Base-by-base conservation (phyloP, 2,329 filamentous ascomycete species). In the Penicillium sp. region DNA sequence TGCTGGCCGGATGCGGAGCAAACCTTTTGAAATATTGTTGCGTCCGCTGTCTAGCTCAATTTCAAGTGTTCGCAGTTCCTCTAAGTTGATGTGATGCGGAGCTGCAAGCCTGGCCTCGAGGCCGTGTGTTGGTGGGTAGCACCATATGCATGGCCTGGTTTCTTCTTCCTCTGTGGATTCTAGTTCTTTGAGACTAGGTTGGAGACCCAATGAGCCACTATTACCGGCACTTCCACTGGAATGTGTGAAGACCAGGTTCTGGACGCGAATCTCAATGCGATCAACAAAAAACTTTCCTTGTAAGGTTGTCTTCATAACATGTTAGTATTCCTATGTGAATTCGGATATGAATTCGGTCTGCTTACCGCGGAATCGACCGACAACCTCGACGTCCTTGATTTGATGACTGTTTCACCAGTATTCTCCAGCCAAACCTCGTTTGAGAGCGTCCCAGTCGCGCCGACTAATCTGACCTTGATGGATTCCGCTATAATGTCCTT, bases 1-100 rank as follows among this genome's bases (percentile, higher is more conserved):
- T n/a, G 79, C 81, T 49, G 83, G 79, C 56, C 79, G 78, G n/a
- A 86, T 67, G 11, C 77, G 77, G 42, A 86, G 65, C 20, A 79
- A 74, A 33, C 79, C 75, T 26, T 65, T 70, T 11, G 71, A 65
- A 45, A 84, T 77, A 2, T 85, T 73, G 66, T 96, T 96, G 81
- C 87, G 88, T 1, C 91, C 92, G 11, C 86, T 85, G 11, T 77
- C 77, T 12, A 96, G 73, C 51, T 85, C 80, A 20, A 99, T 76
- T 58, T 96, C 89, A 0, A 97, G 77, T 0, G 84, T 86, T 57
- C 89, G 89, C 64, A 87, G 86, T 62, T 86, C 86, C 68, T 95
- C 90, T 5, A 99, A 83, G 60, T 93, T 86, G 23, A 95, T 87
- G 46, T 86, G 78, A 60, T 83, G 87, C 0, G 89, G 85, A 0